Evolutionary conservation across 1,139 yeast species (phyloP).

Genomic region (Pichia sp.): DNA sequence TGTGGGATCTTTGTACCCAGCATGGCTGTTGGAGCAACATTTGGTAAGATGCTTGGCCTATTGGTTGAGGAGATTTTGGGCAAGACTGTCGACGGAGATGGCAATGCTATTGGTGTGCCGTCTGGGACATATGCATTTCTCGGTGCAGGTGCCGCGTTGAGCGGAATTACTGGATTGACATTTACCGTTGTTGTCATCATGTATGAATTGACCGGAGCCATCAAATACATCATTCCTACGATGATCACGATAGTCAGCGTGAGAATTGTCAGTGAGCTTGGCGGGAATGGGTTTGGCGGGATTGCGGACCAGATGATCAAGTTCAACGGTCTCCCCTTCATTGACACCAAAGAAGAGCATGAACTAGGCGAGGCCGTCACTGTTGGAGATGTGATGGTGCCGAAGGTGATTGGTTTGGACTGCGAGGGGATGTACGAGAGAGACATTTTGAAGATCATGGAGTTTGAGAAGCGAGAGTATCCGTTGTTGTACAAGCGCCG

Average conservation of each 20-base stretch:
- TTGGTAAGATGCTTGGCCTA: constrained; percentile 81
- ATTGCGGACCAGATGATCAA: constrained; percentile 93
- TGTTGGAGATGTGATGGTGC: constrained; percentile 66
- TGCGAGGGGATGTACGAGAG: constrained; percentile 4
- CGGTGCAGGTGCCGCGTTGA: constrained; percentile 95
- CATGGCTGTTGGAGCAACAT: constrained; percentile 94
- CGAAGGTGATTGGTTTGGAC: constrained; percentile 43
- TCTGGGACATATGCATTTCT: constrained; percentile 94
- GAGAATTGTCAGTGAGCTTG: constrained; percentile 65
- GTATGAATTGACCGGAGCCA: constrained; percentile 95
- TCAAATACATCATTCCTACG: constrained; percentile 83
- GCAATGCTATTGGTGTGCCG: constrained; percentile 53
- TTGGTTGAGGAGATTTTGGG: constrained; percentile 44
- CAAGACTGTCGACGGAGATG: constrained; percentile 2
- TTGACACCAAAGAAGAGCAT: constrained; percentile 70
- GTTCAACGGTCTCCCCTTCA: constrained; percentile 82
- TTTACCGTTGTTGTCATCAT: constrained; percentile 91
- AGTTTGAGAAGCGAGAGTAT: constrained; percentile 11
- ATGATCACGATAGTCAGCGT: constrained; percentile 97
- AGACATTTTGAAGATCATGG: constrained; percentile 3
- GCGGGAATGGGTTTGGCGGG: constrained; percentile 70
- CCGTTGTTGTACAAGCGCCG: constrained; percentile 8
- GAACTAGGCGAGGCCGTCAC: constrained; percentile 40
- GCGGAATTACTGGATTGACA: constrained; percentile 90
- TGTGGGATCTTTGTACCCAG: constrained; percentile 97